Conservation (phyloP, 768 basidiomycete species). For the Daedalea quercina region DNA sequence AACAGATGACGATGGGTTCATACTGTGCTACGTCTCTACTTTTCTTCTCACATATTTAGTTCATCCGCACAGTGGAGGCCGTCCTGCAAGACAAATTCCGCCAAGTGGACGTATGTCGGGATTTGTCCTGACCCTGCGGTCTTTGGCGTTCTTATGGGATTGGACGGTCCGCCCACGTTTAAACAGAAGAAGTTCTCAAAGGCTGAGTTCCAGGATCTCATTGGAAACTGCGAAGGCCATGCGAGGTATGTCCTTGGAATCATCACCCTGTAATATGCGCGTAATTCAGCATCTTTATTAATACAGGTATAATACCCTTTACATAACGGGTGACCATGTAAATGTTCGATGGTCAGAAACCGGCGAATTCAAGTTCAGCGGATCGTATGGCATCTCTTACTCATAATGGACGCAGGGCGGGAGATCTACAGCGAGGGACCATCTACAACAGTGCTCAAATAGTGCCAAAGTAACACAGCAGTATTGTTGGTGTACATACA, state of each 20-base stretch:
- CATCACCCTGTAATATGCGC: neutral
- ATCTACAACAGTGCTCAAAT: too few relatives aligned
- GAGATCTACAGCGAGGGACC: too few relatives aligned
- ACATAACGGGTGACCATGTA: constrained; percentile 34
- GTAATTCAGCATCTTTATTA: neutral
- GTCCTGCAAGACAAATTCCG: constrained; percentile 37
- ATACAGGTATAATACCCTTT: constrained; percentile 32
- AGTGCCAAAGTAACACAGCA: too few relatives aligned
- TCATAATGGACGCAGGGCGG: too few relatives aligned
- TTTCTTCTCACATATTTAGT: neutral
- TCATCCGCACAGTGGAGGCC: constrained; percentile 39
- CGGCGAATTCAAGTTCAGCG: constrained; percentile 54
- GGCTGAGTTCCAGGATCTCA: constrained; percentile 15
- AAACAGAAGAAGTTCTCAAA: constrained; percentile 36
- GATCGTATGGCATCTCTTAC: constrained; percentile 33
- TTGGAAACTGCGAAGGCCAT: constrained; percentile 24
- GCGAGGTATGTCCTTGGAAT: constrained; percentile 28
- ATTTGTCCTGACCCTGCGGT: constrained; percentile 40
- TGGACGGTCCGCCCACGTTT: constrained; percentile 39
- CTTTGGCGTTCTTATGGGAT: constrained; percentile 38
- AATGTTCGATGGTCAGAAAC: constrained; percentile 40
- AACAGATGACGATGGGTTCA: constrained; percentile 37
- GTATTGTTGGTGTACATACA: too few relatives aligned
- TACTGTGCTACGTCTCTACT: neutral
- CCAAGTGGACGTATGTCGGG: constrained; percentile 48